Conservation (phyloP, 192 early-diverging fungal genomes). For the Glomus cerebriforme region DNA sequence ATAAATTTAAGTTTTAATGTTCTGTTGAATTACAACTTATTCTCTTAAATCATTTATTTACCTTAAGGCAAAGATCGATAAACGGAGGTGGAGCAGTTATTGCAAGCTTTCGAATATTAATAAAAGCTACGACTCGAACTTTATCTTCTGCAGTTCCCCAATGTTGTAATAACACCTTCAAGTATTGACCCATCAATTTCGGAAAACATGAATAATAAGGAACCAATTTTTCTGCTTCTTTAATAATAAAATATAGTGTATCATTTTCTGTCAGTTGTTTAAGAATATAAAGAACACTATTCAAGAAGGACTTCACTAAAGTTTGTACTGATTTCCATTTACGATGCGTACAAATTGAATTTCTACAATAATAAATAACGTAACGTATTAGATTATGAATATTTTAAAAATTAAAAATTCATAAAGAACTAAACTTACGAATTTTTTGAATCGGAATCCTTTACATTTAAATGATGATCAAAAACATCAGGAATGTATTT, state of each 20-base stretch:
- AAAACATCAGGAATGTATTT: slow-evolving; percentile 71
- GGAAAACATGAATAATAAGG: slow-evolving; percentile 83
- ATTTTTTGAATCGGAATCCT: slow-evolving; percentile 28
- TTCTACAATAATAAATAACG: slow-evolving; percentile 33
- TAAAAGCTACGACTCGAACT: slow-evolving; percentile 80
- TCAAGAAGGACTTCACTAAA: slow-evolving; percentile 82
- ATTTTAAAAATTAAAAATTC: not conserved
- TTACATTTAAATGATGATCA: slow-evolving; percentile 60
- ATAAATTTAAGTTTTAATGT: slow-evolving; percentile 17
- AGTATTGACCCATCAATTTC: slow-evolving; percentile 79
- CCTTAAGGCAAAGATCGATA: slow-evolving; percentile 40
- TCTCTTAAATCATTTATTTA: slow-evolving; percentile 11
- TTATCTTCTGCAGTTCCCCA: slow-evolving; percentile 56
- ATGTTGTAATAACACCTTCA: slow-evolving; percentile 58
- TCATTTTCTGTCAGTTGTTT: slow-evolving; percentile 79
- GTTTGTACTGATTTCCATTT: slow-evolving; percentile 79
- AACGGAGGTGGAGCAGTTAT: slow-evolving; percentile 37
- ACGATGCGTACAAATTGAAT: slow-evolving; percentile 40
- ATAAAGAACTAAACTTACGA: not conserved
- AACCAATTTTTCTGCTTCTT: slow-evolving; percentile 75
- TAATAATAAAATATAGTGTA: slow-evolving; percentile 83
- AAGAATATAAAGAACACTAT: slow-evolving; percentile 73
- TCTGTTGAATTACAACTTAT: too few relatives aligned
- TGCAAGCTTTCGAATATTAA: slow-evolving; percentile 78
- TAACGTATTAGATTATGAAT: too few relatives aligned